phyloP scores from a whole-genome alignment of 192 early-diverging fungal species.

The Umbelopsis sp. region DNA sequence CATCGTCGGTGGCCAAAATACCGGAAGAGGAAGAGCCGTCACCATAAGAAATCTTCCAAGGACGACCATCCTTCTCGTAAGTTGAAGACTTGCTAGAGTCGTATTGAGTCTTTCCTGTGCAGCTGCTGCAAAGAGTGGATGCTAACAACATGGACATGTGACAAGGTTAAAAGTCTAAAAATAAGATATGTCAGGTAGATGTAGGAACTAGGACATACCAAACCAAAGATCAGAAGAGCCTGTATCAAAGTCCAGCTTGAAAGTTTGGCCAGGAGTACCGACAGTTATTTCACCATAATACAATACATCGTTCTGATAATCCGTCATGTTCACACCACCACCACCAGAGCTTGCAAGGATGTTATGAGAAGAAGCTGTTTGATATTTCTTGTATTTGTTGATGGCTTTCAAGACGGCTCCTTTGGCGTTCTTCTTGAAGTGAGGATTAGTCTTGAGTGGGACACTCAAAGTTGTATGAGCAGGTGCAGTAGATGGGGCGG shows the following conservation, averaged over 20 bases:
- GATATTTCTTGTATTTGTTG: constrained; percentile 23
- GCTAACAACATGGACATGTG: constrained; percentile 11
- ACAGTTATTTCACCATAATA: constrained; percentile 57
- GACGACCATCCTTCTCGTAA: constrained; percentile 51
- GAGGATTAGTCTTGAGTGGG: constrained; percentile 20
- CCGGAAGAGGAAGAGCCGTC: constrained; percentile 52
- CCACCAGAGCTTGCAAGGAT: not conserved
- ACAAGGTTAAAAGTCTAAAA: not conserved
- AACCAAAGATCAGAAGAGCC: constrained; percentile 64
- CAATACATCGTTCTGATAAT: constrained; percentile 38
- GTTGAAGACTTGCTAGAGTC: constrained; percentile 54
- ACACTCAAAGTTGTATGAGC: constrained; percentile 8
- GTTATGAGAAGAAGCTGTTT: not conserved
- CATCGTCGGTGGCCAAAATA: constrained; percentile 45
- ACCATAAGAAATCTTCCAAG: constrained; percentile 57
- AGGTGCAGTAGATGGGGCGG: not conserved
- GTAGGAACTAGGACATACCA: not conserved
- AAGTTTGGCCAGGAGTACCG: constrained; percentile 60
- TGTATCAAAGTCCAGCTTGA: constrained; percentile 63
- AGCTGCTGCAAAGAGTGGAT: constrained; percentile 35
- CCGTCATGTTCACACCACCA: constrained; percentile 11
- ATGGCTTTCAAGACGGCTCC: constrained; percentile 23
- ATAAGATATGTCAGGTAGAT: not conserved
- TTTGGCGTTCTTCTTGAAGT: constrained; percentile 35
- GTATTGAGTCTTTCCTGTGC: constrained; percentile 47